Evolutionary conservation across 192 early-diverging fungal genomes (phyloP).

Genomic region (Gonapodya sp.): DNA sequence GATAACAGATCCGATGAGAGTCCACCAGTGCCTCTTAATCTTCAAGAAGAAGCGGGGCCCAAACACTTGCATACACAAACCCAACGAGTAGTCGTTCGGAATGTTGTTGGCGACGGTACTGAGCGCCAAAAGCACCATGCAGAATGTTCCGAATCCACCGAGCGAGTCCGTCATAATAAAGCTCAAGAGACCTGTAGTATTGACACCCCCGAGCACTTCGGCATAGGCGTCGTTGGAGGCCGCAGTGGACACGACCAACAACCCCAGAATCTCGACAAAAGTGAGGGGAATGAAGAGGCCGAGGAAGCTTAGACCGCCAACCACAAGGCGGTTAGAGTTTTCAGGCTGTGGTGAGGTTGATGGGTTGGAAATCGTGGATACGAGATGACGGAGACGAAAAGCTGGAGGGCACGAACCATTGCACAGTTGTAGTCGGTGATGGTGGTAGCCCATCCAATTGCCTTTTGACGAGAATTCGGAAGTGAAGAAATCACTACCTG

Average conservation of each 20-base stretch:
- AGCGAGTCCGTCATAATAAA: background rate
- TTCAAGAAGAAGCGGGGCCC: constrained; percentile 16
- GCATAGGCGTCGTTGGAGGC: constrained; percentile 6
- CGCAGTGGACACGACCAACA: background rate
- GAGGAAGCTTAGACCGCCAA: background rate
- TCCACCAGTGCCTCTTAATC: constrained; percentile 18
- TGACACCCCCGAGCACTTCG: background rate
- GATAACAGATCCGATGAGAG: constrained; percentile 21
- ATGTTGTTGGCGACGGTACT: constrained; percentile 26
- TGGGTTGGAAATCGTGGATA: background rate
- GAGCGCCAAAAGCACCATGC: constrained; percentile 23
- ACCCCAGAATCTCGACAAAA: background rate
- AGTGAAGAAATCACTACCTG: too few species aligned
- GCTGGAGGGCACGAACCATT: background rate
- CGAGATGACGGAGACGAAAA: background rate
- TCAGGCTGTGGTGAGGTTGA: background rate
- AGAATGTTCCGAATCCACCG: constrained; percentile 24
- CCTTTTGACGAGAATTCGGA: too few species aligned
- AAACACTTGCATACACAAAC: constrained; percentile 22
- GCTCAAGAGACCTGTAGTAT: background rate
- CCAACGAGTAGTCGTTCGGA: constrained; percentile 29
- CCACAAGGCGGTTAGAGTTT: background rate
- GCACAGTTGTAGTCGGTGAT: background rate
- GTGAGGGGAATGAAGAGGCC: constrained; percentile 5
- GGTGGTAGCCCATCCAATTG: background rate